A percentile compares a stretch with the other conserved stretches of the same genome.
Conservation (phyloP, 2,329 filamentous ascomycete genomes). For the Teratosphaeria destructans region DNA sequence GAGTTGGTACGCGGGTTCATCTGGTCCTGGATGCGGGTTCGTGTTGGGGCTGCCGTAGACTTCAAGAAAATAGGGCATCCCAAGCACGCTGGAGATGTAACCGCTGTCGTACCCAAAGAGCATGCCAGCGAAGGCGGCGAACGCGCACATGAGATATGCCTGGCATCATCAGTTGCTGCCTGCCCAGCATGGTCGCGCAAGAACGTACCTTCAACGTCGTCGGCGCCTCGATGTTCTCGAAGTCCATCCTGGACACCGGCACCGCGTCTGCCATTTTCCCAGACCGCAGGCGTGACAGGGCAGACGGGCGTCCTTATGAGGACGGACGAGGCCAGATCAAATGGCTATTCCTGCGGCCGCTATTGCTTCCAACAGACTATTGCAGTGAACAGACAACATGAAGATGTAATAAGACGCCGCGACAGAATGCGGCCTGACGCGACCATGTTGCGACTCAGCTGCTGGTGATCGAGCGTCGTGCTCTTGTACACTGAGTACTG, state of each 20-base stretch:
- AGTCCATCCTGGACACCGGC: slow-evolving; percentile 3
- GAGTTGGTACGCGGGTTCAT: background rate
- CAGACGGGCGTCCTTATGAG: background rate
- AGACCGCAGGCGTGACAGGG: background rate
- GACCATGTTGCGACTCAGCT: background rate
- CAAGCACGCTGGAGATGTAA: slow-evolving; percentile 44
- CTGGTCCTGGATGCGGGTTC: slow-evolving; percentile 7
- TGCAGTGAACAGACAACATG: background rate
- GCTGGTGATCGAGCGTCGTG: background rate
- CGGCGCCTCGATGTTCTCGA: slow-evolving; percentile 24
- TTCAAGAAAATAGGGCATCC: slow-evolving; percentile 38
- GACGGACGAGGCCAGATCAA: background rate
- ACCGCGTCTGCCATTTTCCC: background rate
- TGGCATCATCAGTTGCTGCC: slow-evolving; percentile 12
- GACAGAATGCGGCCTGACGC: background rate
- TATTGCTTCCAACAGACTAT: background rate
- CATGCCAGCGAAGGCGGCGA: slow-evolving; percentile 48
- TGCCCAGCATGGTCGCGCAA: background rate
- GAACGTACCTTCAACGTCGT: slow-evolving; percentile 22
- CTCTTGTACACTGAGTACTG: background rate
- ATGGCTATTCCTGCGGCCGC: background rate
- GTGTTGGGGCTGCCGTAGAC: slow-evolving; percentile 19
- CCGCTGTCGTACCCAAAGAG: slow-evolving; percentile 52
- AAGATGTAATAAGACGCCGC: background rate
- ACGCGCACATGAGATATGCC: slow-evolving; percentile 51